Conservation (phyloP, 345 rosid genomes). For the Eucalyptus cladocalyx region DNA sequence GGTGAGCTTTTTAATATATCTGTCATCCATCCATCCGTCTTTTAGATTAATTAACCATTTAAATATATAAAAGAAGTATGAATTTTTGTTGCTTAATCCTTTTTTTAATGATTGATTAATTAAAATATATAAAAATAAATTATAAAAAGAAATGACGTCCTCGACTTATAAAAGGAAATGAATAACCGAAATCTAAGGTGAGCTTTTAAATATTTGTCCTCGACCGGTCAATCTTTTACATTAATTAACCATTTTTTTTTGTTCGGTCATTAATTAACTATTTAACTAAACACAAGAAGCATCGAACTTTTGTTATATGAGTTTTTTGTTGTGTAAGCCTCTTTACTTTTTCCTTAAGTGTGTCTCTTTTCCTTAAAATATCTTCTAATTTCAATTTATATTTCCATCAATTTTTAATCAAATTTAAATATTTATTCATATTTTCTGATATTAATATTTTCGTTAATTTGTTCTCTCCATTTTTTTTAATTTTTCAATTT, state of each 20-base stretch:
- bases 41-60: not conserved
- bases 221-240: no score
- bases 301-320: not conserved
- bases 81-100: no score
- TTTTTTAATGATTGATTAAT: no score
- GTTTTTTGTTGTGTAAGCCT: not conserved
- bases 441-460: not conserved
- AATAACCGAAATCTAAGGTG: no score
- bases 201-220: no score
- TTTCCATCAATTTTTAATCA: not conserved
- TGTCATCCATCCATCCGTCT: not conserved
- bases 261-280: no score
- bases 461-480: not conserved
- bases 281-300: no score
- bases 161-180: no score
- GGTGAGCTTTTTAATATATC: not conserved
- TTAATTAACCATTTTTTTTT: no score
- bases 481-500: not conserved
- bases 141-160: no score
- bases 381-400: not conserved
- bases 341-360: not conserved
- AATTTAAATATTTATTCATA: not conserved
- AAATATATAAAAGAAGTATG: no score
- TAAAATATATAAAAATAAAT: no score
- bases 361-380: not conserved